Evolutionary conservation across 2,329 filamentous ascomycete species (phyloP).

Genomic region (Venturia oleaginea): DNA sequence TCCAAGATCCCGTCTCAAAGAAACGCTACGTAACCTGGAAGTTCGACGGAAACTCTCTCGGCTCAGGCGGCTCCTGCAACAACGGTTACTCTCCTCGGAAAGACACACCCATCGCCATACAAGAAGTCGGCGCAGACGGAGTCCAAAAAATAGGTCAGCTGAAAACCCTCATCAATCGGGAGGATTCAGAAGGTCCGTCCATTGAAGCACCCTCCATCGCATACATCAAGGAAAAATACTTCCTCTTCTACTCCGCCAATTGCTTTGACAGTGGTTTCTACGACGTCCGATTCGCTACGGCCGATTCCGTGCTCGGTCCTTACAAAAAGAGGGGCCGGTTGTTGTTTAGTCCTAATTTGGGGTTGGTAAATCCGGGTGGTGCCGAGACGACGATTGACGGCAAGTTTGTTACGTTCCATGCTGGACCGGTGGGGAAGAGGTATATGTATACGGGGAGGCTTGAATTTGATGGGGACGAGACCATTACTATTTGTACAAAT

Average conservation of each 20-base stretch:
- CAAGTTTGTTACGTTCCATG: constrained; percentile 8
- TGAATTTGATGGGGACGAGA: neutral
- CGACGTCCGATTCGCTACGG: constrained; percentile 50
- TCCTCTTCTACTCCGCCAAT: constrained; percentile 54
- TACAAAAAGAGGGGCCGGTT: constrained; percentile 16
- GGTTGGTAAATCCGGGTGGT: constrained; percentile 15
- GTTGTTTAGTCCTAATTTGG: constrained; percentile 13
- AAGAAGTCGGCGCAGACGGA: constrained; percentile 43
- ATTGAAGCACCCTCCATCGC: constrained; percentile 53
- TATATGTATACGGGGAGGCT: neutral
- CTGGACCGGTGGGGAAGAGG: constrained; percentile 2
- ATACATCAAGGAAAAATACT: constrained; percentile 38
- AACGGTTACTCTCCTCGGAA: constrained; percentile 34
- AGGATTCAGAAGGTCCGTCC: constrained; percentile 41
- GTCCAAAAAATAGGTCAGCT: neutral
- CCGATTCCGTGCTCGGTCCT: constrained; percentile 21
- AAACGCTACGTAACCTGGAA: constrained; percentile 55
- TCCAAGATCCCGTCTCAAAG: constrained; percentile 43
- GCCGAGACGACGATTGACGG: constrained; percentile 4
- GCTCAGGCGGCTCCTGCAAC: constrained; percentile 37
- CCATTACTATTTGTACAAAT: neutral
- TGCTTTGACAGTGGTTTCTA: constrained; percentile 48
- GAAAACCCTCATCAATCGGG: constrained; percentile 42
- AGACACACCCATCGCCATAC: constrained; percentile 48
- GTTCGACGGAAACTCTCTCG: constrained; percentile 52